Evolutionary conservation across 179 eudicot species (phyloP), one percentile per base, ranked within the genome.

Genomic region (Silene coronaria): DNA sequence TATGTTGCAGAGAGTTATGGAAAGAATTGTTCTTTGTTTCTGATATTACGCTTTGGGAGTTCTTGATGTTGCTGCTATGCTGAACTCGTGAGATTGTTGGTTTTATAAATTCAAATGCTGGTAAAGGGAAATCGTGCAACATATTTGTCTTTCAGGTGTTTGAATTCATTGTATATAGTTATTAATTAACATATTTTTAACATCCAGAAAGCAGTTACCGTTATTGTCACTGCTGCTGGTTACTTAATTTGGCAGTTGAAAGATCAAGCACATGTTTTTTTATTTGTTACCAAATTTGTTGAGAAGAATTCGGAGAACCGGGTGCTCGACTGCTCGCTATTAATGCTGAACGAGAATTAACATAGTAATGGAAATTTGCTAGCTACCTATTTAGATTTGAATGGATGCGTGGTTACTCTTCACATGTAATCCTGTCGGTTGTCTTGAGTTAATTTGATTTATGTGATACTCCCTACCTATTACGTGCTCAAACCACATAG

Each of bases 221-320:
- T 63, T n/a, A 28, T 63, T 21, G 30, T 67, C 71, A 19, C 14
- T 66, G 14, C 70, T 19, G 71, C 51, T 19, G 53, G 71, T 67
- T 66, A 19, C 70, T 66, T 66, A 8, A n/a, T 7, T n/a, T 11
- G 26, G 51, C 70, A n/a, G 48, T 19, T n/a, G 45, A 32, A 32
- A 38, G 13, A 22, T 19, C 34, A 27, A 27, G 4, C 34, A 6
- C 16, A 21, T 6, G 34, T 66, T 6, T 14, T 28, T 6, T 11
- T 45, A 45, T 45, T 45, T 8, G 70, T 32, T 66, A 66, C 13
- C n/a, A 11, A 66, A 5, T 66, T 34, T 7, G 13, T 27, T 67
- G 51, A 19, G 51, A 34, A 5, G 22, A 34, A 30, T 30, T 32
- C 19, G 17, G 48, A 64, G 26, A 64, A 27, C 48, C 22, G 27